Conservation (phyloP, 1,139 yeast genomes). For the Saccharomyces hybrid region DNA sequence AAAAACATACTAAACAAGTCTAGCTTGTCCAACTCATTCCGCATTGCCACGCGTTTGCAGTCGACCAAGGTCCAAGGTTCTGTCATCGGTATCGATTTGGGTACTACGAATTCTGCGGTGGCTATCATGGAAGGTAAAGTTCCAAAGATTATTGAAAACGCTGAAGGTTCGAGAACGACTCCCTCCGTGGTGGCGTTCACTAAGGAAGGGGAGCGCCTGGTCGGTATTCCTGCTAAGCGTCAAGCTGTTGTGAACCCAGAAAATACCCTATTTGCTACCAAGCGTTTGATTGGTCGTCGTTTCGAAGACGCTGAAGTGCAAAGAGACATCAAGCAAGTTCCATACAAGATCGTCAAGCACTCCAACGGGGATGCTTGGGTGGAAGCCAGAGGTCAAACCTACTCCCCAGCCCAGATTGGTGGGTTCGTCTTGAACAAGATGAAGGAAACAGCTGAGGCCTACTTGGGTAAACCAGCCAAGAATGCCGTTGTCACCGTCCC, state of each 20-base stretch:
- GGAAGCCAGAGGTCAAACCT: slow-evolving; percentile 61
- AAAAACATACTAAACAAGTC: too few relatives aligned
- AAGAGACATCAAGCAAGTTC: slow-evolving; percentile 76
- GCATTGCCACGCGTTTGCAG: too few relatives aligned
- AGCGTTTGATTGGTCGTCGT: slow-evolving; percentile 79
- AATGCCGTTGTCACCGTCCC: slow-evolving; percentile 97
- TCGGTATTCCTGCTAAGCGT: slow-evolving; percentile 93
- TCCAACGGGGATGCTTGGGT: slow-evolving; percentile 76
- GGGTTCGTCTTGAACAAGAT: slow-evolving; percentile 88
- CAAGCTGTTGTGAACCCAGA: slow-evolving; percentile 78
- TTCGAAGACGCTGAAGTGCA: slow-evolving; percentile 70
- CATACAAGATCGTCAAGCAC: slow-evolving; percentile 54
- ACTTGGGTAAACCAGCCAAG: slow-evolving; percentile 79
- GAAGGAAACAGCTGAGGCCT: slow-evolving; percentile 91
- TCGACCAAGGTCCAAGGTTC: too few relatives aligned
- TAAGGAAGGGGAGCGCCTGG: too few relatives aligned
- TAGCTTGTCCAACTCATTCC: too few relatives aligned
- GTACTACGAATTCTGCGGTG: too few relatives aligned
- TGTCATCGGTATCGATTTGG: too few relatives aligned
- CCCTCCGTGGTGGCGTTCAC: too few relatives aligned
- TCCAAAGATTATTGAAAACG: too few relatives aligned
- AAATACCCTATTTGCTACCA: slow-evolving; percentile 78
- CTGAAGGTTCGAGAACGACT: too few relatives aligned
- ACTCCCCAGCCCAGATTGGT: slow-evolving; percentile 85
- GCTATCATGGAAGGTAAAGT: too few relatives aligned